Evolutionary conservation across 441 rosid species (phyloP).

Genomic region (Aleurites moluccanus): DNA sequence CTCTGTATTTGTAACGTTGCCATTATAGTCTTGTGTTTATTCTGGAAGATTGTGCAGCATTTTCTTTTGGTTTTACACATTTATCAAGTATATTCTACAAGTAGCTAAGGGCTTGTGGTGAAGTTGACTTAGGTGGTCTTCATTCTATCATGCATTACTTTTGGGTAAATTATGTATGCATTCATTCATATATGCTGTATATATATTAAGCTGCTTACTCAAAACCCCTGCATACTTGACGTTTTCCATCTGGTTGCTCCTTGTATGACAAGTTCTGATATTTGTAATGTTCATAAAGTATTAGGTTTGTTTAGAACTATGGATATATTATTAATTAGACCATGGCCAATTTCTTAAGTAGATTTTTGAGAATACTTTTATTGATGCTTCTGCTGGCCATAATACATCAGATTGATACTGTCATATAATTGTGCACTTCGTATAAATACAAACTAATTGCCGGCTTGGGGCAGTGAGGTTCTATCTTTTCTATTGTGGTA

Average conservation of each 20-base stretch:
- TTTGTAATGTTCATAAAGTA: too few species aligned
- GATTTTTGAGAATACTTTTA: slow-evolving; percentile 9
- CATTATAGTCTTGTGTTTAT: too few species aligned
- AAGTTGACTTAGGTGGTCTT: background rate
- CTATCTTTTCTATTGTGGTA: slow-evolving; percentile 36
- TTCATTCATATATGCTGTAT: background rate
- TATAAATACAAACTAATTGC: slow-evolving; percentile 24
- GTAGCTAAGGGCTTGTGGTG: background rate
- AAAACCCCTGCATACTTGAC: background rate
- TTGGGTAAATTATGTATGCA: background rate
- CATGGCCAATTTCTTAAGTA: background rate
- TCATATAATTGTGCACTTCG: background rate
- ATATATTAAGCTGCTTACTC: background rate
- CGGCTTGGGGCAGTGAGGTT: slow-evolving; percentile 25
- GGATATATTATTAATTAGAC: background rate
- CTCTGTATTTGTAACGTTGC: background rate
- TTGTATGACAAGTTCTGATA: slow-evolving; percentile 1
- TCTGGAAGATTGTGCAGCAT: background rate
- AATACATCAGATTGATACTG: slow-evolving; percentile 16
- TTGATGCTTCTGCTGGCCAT: slow-evolving; percentile 26
- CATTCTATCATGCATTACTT: background rate
- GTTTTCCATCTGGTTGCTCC: background rate
- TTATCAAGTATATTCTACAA: background rate
- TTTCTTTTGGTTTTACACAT: background rate
- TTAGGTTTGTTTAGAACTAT: background rate